Evolutionary conservation across 306 rosid genomes (phyloP), one percentile per base, ranked within the genome.

Genomic region (Vachellia pachyceras): DNA sequence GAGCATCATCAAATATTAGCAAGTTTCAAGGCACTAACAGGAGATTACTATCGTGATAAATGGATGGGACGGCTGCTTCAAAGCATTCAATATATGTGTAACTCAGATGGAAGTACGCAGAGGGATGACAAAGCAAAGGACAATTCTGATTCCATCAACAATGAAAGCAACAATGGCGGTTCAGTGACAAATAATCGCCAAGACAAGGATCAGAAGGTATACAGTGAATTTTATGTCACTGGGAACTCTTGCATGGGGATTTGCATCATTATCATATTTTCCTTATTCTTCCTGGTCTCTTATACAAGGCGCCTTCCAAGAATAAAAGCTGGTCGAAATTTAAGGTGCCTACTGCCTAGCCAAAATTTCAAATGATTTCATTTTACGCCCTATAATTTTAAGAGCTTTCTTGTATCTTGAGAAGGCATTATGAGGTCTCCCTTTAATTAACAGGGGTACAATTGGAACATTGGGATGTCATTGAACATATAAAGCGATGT

Each of bases 11-110:
- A 52, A 65, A 83, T 91, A 84, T 84, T 96, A 82, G 86, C 54
- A 35, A 83, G 75, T 44, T 90, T 83, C 68, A 85, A 88, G 8
- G 94, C 75, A 40, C 82, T 94, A 76, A 94, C 94, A 17, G 94
- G 98, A 42, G 94, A 96, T 18, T 52, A 78, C 35, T 90, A 78
- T 79, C 96, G 99, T 25, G 99, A 96, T 85, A 94, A 77, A 91
- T 92, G 99, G 94, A 78, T 92, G 92, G 97, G 92, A 89, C 91
- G 82, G 81, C 90, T 94, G 85, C 89, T 96, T 76, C 87, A 84
- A 75, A 84, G 84, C 45, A 54, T 96, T 75, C 91, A 83, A 69
- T 81, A 86, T 72, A 73, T 89, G 72, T 96, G 97, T 87, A 71
- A 60, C 72, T 61, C 89, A 76, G 82, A 83, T n/a, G 91, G 87